Base-by-base conservation (phyloP, 805 yeast species). In the Candida insectorum region DNA sequence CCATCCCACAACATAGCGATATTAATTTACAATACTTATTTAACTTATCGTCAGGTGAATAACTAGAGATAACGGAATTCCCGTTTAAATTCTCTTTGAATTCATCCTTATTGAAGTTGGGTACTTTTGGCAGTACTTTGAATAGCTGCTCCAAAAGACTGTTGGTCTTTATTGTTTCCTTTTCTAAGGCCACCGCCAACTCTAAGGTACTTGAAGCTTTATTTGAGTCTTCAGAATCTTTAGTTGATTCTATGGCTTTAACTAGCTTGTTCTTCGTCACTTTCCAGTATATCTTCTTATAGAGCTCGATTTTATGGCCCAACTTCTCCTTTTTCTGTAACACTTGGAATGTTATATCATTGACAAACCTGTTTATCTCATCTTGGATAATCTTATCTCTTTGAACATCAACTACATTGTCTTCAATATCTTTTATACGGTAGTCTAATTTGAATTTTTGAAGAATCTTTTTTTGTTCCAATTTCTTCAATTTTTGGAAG, bases 1-100 rank as follows among this genome's bases (percentile, higher is more conserved):
- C 45, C 69, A 66, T 62, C 10, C 69, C 73, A 36, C 71, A 66
- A 39, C 71, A 64, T 16, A 60, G 44, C 10, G 71, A 56, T 6
- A 66, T 61, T 35, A 66, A 50, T 38, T 56, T 55, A 41, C 70
- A 62, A 41, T 66, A 66, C 40, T 66, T 66, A 47, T 53, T 52
- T 20, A 65, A 49, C 28, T 52, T 53, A 36, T 62, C 67, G 24
- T 54, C 56, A 5, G 49, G 39, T 3, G 66, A 56, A 35, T 49
- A 56, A 29, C 43, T 43, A 16, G 54, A 43, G 12, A 54, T 48
- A 11, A 48, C 40, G 5, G 21, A 16, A 14, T 36, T 25, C 10
- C 13, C 12, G 19, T 15, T 6, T 18, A 30, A 30, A 26, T 41
- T 41, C 29, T 39, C 47, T 26, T 41, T 42, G 24, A 40, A 38